Percentiles rank a stretch among this genome's conserved stretches.
These are phyloP conservation scores for Fraxinus angustifolia DNA, from an alignment of 305 asterid species.

Conservation along the genomic window DNA sequence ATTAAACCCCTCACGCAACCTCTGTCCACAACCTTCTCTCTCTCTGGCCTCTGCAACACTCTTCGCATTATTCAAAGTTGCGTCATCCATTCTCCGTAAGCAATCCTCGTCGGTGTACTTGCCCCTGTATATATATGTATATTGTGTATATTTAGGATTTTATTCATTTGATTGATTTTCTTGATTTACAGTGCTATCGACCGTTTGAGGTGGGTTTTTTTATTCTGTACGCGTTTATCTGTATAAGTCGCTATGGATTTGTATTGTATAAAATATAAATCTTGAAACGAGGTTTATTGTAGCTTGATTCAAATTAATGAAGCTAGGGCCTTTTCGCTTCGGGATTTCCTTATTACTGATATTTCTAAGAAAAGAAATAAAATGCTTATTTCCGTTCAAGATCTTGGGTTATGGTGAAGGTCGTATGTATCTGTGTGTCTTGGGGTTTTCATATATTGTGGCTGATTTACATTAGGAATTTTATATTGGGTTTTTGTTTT, in stretches of 20 bases:
- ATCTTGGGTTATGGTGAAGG: not conserved
- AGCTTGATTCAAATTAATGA: slow-evolving; percentile 14
- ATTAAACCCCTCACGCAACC: slow-evolving; percentile 55
- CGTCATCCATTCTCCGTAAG: slow-evolving; percentile 36
- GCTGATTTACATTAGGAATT: not conserved
- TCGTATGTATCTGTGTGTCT: not conserved
- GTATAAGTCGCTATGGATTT: not conserved
- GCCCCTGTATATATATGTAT: slow-evolving; percentile 4
- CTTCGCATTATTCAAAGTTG: slow-evolving; percentile 51
- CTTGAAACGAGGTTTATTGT: not conserved
- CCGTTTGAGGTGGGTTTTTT: slow-evolving; percentile 23
- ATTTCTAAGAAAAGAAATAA: not conserved
- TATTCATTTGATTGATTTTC: not conserved
- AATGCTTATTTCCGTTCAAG: not conserved
- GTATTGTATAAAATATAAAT: not conserved
- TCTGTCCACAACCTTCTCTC: slow-evolving; percentile 27
- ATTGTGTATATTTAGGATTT: not conserved
- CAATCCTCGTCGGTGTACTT: not conserved
- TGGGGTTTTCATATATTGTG: not conserved
- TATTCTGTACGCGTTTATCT: not conserved
- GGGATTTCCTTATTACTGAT: not conserved
- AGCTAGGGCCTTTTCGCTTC: slow-evolving; percentile 17
- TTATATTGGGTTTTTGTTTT: not conserved
- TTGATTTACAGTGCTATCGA: slow-evolving; percentile 11
- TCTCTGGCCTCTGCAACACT: slow-evolving; percentile 46